These are phyloP conservation scores for Pythium brassicae DNA, from an alignment of 352 stramenopile species.

Conservation along the genomic window DNA sequence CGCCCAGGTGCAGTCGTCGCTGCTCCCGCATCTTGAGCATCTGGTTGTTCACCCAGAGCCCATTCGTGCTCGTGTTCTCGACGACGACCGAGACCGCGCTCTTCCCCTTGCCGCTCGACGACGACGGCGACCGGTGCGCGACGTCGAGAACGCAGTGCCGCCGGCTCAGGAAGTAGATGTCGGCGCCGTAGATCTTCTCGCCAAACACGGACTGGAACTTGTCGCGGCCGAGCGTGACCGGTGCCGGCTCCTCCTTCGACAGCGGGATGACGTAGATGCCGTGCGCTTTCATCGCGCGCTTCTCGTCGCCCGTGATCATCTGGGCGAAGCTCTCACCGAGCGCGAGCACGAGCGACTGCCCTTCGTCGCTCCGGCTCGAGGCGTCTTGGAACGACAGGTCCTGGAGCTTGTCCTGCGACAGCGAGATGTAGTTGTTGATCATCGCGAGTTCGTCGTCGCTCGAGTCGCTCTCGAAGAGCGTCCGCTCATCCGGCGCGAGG, in stretches of 20 bases:
- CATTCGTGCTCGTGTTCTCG: slow-evolving; percentile 73
- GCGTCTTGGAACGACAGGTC: slow-evolving; percentile 65
- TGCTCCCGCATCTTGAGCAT: slow-evolving; percentile 42
- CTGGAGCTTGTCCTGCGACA: slow-evolving; percentile 63
- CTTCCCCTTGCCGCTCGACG: slow-evolving; percentile 17
- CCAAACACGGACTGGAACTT: slow-evolving; percentile 67
- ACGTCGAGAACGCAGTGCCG: slow-evolving; percentile 66
- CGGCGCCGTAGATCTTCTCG: slow-evolving; percentile 48
- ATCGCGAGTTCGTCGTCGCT: slow-evolving; percentile 61
- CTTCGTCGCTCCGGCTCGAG: slow-evolving; percentile 14
- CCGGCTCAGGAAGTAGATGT: slow-evolving; percentile 54
- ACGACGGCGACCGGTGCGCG: slow-evolving; percentile 12
- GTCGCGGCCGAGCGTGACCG: slow-evolving; percentile 40
- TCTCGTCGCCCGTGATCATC: slow-evolving; percentile 37
- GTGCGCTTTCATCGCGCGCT: slow-evolving; percentile 36
- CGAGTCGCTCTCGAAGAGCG: slow-evolving; percentile 27
- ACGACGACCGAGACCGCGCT: slow-evolving; percentile 39
- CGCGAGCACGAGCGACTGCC: slow-evolving; percentile 22
- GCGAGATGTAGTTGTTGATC: slow-evolving; percentile 49
- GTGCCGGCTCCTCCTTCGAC: slow-evolving; percentile 13
- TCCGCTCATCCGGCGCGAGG: slow-evolving; percentile 7
- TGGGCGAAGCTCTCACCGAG: slow-evolving; percentile 37
- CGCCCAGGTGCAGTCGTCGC: slow-evolving; percentile 41
- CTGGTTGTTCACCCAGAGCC: slow-evolving; percentile 51
- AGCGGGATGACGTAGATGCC: slow-evolving; percentile 46